Evolutionary conservation across 1,284 basidiomycete genomes (phyloP).

Genomic region (Cystobasidium pallidum): DNA sequence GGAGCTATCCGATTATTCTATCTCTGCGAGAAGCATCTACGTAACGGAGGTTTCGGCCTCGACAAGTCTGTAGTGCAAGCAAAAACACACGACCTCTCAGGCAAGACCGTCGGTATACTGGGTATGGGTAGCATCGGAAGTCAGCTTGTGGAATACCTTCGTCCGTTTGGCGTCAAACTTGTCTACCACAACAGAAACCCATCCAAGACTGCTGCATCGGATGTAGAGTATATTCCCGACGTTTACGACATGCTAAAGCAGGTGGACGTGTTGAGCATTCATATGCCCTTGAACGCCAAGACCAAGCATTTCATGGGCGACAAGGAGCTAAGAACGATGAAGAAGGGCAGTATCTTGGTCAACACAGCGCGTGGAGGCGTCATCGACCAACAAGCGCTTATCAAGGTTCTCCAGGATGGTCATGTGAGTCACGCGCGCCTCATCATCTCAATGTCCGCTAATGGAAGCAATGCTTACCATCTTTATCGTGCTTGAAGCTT

Average conservation of each 20-base stretch:
- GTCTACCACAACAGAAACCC: constrained; percentile 72
- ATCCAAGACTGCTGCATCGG: constrained; percentile 58
- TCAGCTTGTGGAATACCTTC: constrained; percentile 56
- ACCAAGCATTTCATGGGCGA: constrained; percentile 78
- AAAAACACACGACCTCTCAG: constrained; percentile 70
- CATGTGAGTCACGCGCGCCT: constrained; percentile 42
- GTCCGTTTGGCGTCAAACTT: constrained; percentile 74
- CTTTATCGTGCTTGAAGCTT: constrained; percentile 33
- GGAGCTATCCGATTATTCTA: constrained; percentile 80
- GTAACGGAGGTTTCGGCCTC: constrained; percentile 54
- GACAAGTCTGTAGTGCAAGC: constrained; percentile 21
- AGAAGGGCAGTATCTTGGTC: constrained; percentile 76
- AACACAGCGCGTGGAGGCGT: constrained; percentile 60
- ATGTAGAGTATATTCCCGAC: constrained; percentile 67
- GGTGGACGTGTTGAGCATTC: constrained; percentile 72
- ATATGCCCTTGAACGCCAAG: constrained; percentile 64
- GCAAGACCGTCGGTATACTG: constrained; percentile 78
- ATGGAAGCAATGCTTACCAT: neutral
- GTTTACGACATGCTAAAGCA: constrained; percentile 72
- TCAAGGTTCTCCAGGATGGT: constrained; percentile 48
- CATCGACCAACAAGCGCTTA: constrained; percentile 48
- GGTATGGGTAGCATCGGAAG: constrained; percentile 86
- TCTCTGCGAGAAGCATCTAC: constrained; percentile 69
- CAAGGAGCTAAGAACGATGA: constrained; percentile 76
- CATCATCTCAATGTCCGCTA: too few species aligned